Evolutionary conservation across 116 monocot genomes (phyloP), one percentile per base, ranked within the genome.

Genomic region (Iris pallida): DNA sequence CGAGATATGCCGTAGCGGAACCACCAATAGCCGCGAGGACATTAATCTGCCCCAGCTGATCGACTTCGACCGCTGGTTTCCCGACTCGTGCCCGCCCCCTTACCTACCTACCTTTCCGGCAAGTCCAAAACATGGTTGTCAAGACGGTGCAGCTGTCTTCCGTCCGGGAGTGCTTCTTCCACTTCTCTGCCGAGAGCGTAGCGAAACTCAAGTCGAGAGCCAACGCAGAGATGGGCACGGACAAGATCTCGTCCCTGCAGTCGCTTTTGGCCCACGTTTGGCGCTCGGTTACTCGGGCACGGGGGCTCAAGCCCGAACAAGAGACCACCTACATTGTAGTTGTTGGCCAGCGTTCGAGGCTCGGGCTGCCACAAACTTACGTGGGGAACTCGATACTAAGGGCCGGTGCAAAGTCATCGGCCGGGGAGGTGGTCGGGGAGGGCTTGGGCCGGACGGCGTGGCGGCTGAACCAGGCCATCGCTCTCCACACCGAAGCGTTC

Each of bases 361-460:
- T 57, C 4, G 8, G 14, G 7, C 57, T 58, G 15, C 16, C 57
- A 0, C 16, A 13, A 5, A 45, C 5, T 2, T 69, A n/a, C n/a
- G 57, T 44, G 69, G 69, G 14, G 57, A 69, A n/a, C 6, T 41
- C 15, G 8, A 15, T 18, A 16, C 4, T 16, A 15, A 10, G 11
- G 20, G 4, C 7, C 9, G 2, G n/a, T 7, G n/a, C 16, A 9
- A 69, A 20, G 45, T 41, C 57, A 8, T 30, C 12, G 1, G 57
- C 69, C 16, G 46, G 57, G 16, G 69, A 69, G 57, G 11, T 69
- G 55, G 53, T 53, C 12, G 44, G 10, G 14, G 30, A 18, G 20
- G 57, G 57, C 8, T 16, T 69, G 42, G 69, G 69, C 2, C 57
- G 43, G 69, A 16, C 69, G 20, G 69, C 43, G 15, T 1, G 12